A percentile compares a stretch with the other conserved stretches of the same genome.
Evolutionary conservation across 257 asterid genomes (phyloP).

Genomic region (Gentiana straminea): DNA sequence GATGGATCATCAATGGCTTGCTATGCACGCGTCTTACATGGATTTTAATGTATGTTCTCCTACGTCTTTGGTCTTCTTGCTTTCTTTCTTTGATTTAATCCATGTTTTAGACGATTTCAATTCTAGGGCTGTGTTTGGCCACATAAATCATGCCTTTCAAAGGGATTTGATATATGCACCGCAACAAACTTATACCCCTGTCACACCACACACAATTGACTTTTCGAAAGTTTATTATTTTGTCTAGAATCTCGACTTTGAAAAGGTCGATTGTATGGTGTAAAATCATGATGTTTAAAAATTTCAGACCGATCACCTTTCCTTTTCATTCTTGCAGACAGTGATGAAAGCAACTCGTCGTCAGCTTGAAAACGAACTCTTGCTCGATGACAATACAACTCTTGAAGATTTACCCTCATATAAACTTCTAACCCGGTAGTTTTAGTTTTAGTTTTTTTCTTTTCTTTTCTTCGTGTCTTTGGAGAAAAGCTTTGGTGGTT

Average conservation of each 20-base stretch:
- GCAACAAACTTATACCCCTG: too few species aligned
- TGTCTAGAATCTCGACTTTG: too few species aligned
- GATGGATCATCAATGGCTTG: constrained; percentile 95
- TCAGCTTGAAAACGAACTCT: constrained; percentile 86
- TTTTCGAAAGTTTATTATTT: too few species aligned
- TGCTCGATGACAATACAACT: constrained; percentile 60
- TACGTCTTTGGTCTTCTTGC: not conserved
- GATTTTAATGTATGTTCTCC: constrained; percentile 71
- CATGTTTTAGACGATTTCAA: too few species aligned
- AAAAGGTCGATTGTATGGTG: too few species aligned
- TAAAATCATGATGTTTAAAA: too few species aligned
- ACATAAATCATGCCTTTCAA: too few species aligned
- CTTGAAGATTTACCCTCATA: constrained; percentile 90
- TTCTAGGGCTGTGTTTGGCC: too few species aligned
- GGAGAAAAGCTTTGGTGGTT: constrained; percentile 14
- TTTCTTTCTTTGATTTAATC: too few species aligned
- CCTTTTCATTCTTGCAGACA: constrained; percentile 29
- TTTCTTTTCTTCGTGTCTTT: constrained; percentile 13
- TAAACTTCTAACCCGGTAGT: constrained; percentile 55
- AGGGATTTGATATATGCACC: too few species aligned
- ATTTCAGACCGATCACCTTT: too few species aligned
- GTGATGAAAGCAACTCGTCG: constrained; percentile 99
- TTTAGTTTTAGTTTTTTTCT: constrained; percentile 19
- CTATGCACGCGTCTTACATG: constrained; percentile 98
- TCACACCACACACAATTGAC: too few species aligned